These are phyloP conservation scores for Yamadazyma oceani DNA, from an alignment of 1,139 yeast species.

Conservation along the genomic window DNA sequence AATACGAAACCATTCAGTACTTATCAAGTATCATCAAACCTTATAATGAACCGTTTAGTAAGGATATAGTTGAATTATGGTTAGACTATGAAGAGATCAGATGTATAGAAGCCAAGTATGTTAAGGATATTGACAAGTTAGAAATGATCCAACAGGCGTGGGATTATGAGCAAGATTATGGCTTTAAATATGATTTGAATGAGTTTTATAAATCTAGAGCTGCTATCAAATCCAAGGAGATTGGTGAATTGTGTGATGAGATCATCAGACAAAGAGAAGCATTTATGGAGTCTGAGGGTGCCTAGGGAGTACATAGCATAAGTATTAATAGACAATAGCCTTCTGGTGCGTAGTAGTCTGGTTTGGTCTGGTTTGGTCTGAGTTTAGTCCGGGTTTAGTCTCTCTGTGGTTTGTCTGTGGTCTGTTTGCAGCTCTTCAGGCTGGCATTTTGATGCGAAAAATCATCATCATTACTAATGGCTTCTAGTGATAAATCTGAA, in stretches of 20 bases:
- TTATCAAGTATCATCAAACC: slow-evolving; percentile 60
- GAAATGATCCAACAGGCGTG: slow-evolving; percentile 89
- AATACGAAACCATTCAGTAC: slow-evolving; percentile 69
- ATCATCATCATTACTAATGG: slow-evolving; percentile 8
- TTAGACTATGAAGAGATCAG: slow-evolving; percentile 86
- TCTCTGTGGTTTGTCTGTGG: too few species aligned
- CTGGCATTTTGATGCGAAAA: too few species aligned
- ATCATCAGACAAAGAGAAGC: slow-evolving; percentile 56
- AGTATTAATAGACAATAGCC: too few species aligned
- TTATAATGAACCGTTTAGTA: slow-evolving; percentile 63
- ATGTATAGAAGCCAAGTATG: slow-evolving; percentile 80
- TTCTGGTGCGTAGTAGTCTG: too few species aligned
- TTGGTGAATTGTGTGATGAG: slow-evolving; percentile 68
- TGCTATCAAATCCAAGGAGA: slow-evolving; percentile 70
- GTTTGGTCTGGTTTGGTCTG: too few species aligned
- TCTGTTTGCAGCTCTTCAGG: too few species aligned
- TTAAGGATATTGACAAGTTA: slow-evolving; percentile 91
- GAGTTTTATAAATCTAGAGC: slow-evolving; percentile 69
- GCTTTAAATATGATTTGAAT: slow-evolving; percentile 55
- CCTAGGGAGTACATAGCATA: too few species aligned
- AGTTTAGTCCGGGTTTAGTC: too few species aligned
- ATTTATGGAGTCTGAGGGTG: background rate
- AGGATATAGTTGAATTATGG: slow-evolving; percentile 75
- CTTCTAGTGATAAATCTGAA: slow-evolving; percentile 3
- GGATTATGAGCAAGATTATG: slow-evolving; percentile 76